These are phyloP conservation scores for Camellia sinensis DNA, from an alignment of 148 eudicot genomes.

Conservation along the genomic window DNA sequence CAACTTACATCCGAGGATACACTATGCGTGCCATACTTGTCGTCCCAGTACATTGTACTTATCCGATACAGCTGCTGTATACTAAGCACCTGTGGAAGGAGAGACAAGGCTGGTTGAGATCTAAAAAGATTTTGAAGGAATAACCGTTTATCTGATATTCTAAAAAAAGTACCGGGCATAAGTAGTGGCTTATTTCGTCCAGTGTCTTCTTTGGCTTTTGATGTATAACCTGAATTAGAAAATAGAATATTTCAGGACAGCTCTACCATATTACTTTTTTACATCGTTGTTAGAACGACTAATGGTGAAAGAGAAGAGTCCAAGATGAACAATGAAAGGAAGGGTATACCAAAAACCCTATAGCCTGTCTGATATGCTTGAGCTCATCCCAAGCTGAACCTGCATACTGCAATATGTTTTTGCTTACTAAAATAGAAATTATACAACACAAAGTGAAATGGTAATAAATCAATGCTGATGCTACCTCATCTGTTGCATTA, in stretches of 20 bases:
- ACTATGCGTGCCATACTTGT: conserved; percentile 94
- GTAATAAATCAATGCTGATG: conserved; percentile 13
- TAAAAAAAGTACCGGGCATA: conserved; percentile 61
- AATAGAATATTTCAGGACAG: background rate
- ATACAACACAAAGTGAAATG: background rate
- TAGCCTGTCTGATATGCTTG: conserved; percentile 95
- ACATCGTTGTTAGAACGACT: background rate
- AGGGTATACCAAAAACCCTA: conserved; percentile 74
- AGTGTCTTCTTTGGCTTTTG: conserved; percentile 88
- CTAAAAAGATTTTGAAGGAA: conserved; percentile 3
- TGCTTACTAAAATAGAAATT: background rate
- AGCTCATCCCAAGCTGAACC: conserved; percentile 98
- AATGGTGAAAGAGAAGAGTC: background rate
- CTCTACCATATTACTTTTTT: background rate
- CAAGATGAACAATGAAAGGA: conserved; percentile 6
- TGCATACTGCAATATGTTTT: conserved; percentile 62
- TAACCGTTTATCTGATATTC: background rate
- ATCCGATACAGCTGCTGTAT: conserved; percentile 91
- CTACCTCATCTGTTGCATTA: conserved; percentile 83
- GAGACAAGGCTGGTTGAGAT: conserved; percentile 22
- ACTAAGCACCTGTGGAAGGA: conserved; percentile 68
- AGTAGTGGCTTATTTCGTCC: conserved; percentile 74
- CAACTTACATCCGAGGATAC: conserved; percentile 83
- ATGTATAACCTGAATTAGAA: conserved; percentile 67
- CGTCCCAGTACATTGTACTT: conserved; percentile 99